Evolutionary conservation across 169 alveolate genomes (phyloP), one percentile per base, ranked within the genome.

Genomic region (Cryptosporidium bovis): DNA sequence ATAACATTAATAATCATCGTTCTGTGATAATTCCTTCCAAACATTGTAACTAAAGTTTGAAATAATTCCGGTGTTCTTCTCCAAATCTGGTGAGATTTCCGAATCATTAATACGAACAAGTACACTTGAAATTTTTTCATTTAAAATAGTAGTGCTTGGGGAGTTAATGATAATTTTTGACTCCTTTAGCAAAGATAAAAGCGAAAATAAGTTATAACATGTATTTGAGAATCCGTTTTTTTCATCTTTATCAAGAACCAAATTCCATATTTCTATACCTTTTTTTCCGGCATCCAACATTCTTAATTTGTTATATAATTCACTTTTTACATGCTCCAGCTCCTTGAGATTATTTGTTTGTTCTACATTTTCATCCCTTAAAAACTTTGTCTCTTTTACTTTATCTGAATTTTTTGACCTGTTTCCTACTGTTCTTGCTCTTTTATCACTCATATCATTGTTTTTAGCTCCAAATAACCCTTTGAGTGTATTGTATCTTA

Each of bases 1-100:
- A 24, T 24, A 24, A 24, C 27, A 24, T 24, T 24, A 24, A 24
- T 24, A 24, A 24, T 24, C 27, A 24, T 24, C n/a, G n/a, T 50
- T 51, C 20, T 12, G 33, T 29, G 68, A 71, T 31, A 71, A 51
- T 20, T 40, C 34, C 16, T 24, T 18, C 87, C 87, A 77, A n/a
- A 20, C 1, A 16, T 40, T 40, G 31, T 16, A 77, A 40, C 77
- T 60, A 31, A 77, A 77, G 31, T 62, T 77, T 16, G 87, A 77
- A 16, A 77, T 77, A 27, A 77, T 77, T 3, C 87, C 87, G 15
- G 87, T 77, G 64, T 56, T 77, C 34, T 77, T 77, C 34, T 77
- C 77, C 8, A 29, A 40, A 48, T 60, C 48, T 15, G 55, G 18
- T 6, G 71, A 34, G 33, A 48, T 60, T n/a, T 24, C 51, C 15